These are phyloP conservation scores for Xylaria polymorpha DNA, from an alignment of 2,329 filamentous ascomycete species.

Conservation along the genomic window DNA sequence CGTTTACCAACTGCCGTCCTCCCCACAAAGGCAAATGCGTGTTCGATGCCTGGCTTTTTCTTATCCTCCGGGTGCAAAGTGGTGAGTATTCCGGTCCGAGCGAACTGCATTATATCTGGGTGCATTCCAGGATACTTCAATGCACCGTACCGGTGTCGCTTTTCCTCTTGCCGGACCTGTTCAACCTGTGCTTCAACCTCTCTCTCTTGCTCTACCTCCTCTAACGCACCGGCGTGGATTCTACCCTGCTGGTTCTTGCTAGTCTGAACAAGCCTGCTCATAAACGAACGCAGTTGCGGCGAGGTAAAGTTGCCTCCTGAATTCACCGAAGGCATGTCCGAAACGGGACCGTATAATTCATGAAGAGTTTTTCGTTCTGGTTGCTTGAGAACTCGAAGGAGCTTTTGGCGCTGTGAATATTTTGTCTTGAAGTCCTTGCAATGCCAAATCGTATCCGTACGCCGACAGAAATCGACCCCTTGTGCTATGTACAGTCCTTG, in stretches of 20 bases:
- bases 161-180: conserved; percentile 65
- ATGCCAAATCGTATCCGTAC: conserved; percentile 60
- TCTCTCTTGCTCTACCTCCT: conserved; percentile 70
- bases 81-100: conserved; percentile 53
- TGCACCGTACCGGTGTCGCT: conserved; percentile 54
- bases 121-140: conserved; percentile 60
- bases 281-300: conserved; percentile 18
- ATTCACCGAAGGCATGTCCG: not conserved
- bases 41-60: conserved; percentile 52
- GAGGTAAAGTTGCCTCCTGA: not conserved
- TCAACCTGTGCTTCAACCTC: conserved; percentile 71
- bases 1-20: conserved; percentile 51
- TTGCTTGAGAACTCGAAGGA: conserved; percentile 57
- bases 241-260: conserved; percentile 51
- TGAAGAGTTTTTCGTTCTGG: conserved; percentile 68
- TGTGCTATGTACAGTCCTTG: conserved; percentile 69
- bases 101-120: conserved; percentile 58
- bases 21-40: conserved; percentile 58
- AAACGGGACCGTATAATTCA: conserved; percentile 62
- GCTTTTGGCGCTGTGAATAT: conserved; percentile 45
- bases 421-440: conserved; percentile 56
- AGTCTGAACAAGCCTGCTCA: not conserved
- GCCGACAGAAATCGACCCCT: conserved; percentile 69
- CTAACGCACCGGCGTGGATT: conserved; percentile 61
- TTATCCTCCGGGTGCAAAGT: conserved; percentile 40